A percentile compares a stretch with the other conserved stretches of the same genome.
phyloP scores from a whole-genome alignment of 257 asterid species.

The Salvia rosmarinus region DNA sequence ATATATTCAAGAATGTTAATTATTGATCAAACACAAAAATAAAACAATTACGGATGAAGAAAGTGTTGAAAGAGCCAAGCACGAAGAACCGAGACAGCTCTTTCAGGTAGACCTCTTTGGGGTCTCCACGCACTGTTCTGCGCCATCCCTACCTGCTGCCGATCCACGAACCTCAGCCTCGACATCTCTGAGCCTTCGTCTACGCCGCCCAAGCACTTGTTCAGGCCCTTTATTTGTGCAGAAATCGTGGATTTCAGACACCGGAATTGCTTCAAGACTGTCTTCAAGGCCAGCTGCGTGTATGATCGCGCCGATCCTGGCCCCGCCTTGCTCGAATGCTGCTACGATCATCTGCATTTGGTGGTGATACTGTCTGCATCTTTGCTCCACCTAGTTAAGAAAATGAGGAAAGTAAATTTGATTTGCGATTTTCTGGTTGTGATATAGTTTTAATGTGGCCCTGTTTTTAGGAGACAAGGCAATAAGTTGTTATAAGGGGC shows the following conservation, averaged over 20 bases:
- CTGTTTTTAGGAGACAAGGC: constrained; percentile 13
- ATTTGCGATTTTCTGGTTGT: not conserved
- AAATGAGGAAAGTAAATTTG: no score
- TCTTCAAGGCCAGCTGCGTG: constrained; percentile 60
- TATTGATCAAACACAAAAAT: not conserved
- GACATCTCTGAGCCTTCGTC: constrained; percentile 46
- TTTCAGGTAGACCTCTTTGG: constrained; percentile 73
- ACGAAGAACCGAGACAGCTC: constrained; percentile 79
- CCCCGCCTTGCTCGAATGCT: constrained; percentile 72
- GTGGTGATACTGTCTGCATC: constrained; percentile 63
- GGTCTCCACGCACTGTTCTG: constrained; percentile 76
- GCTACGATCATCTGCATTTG: constrained; percentile 62
- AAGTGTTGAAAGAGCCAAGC: constrained; percentile 89
- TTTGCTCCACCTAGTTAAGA: constrained; percentile 62
- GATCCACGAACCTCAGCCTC: constrained; percentile 52
- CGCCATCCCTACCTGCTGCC: constrained; percentile 67
- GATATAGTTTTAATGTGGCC: not conserved
- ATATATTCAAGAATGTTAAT: no score
- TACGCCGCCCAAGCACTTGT: constrained; percentile 58
- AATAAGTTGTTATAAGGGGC: constrained; percentile 29
- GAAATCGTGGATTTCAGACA: constrained; percentile 61
- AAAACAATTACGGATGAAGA: constrained; percentile 65
- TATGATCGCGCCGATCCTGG: constrained; percentile 61
- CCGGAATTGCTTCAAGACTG: constrained; percentile 70
- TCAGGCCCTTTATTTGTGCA: constrained; percentile 50